Evolutionary conservation across 2,329 filamentous ascomycete species (phyloP), one percentile per base, ranked within the genome.

Genomic region (Fusarium sp.): DNA sequence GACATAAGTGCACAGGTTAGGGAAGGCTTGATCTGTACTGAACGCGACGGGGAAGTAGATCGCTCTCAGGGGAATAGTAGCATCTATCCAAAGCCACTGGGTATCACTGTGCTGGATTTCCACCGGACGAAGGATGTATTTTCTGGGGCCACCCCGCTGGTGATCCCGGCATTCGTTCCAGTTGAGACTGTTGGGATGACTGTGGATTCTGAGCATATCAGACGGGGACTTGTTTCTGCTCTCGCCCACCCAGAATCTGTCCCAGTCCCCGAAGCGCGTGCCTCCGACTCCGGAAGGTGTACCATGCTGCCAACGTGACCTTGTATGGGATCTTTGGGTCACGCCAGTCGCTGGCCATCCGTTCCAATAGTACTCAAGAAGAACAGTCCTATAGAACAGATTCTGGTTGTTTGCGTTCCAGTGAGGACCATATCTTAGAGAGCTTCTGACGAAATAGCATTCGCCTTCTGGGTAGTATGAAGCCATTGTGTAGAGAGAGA

Each of bases 391-490:
- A 8, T 70, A 70, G 9, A 70, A 70, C 1, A 33, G 17, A 4
- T 7, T 3, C 24, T 1, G 2, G 24, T 69, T 55, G 0, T 65
- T 6, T 2, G 66, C 67, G 1, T 6, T 6, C 52, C 58, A 65
- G 6, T 17, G 7, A 2, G 20, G 10, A 3, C 9, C 8, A 8
- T 51, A 38, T 22, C 5, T n/a, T 2, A 70, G 38, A 12, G 66
- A 70, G 11, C 3, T 11, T 36, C 68, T 41, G 2, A 41, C n/a
- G 36, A 70, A 70, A 24, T 60, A 70, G 38, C 66, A 70, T 28
- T 70, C 68, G n/a, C 68, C 68, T 7, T 70, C 68, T 11, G 68
- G 68, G 12, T 70, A 70, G 15, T 70, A 70, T 0, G 60, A 45
- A 24, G 66, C 68, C 66, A 70, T 69, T 11, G 1, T 17, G n/a